phyloP scores from a whole-genome alignment of 352 stramenopile genomes.

The Pythium sp. region DNA sequence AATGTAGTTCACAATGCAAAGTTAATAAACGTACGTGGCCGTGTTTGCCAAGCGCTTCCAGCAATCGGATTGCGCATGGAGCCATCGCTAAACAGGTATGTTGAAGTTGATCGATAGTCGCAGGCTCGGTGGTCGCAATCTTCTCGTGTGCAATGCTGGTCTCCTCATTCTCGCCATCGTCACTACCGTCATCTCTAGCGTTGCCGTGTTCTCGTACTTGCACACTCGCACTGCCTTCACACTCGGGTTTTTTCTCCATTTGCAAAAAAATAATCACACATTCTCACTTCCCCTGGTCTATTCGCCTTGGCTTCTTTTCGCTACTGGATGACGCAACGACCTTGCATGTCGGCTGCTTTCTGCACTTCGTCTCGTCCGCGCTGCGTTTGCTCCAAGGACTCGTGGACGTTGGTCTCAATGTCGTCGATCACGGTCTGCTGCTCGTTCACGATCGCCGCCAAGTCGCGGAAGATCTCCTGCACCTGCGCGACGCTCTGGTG shows the following conservation, averaged over 20 bases:
- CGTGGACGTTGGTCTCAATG: constrained; percentile 83
- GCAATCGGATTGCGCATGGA: background rate
- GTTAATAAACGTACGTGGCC: background rate
- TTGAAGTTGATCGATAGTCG: background rate
- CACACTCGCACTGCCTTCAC: background rate
- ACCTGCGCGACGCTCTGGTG: constrained; percentile 89
- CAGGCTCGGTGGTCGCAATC: background rate
- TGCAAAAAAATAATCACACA: constrained; percentile 8
- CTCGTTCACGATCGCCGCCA: constrained; percentile 82
- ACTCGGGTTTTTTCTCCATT: background rate
- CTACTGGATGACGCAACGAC: constrained; percentile 69
- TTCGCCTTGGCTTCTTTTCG: background rate
- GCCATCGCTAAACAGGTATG: background rate
- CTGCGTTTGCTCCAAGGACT: constrained; percentile 81
- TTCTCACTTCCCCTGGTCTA: background rate
- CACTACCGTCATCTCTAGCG: background rate
- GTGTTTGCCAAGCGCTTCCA: background rate
- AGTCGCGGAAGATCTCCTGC: constrained; percentile 88
- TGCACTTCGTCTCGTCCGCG: constrained; percentile 81
- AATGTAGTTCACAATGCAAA: background rate
- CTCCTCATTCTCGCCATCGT: background rate
- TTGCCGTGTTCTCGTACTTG: background rate
- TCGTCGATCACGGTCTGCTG: constrained; percentile 85
- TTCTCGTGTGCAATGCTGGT: background rate
- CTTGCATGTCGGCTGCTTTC: constrained; percentile 81